Percentiles rank a stretch among this genome's conserved stretches.
Conservation (phyloP, 2,329 filamentous ascomycete genomes). For the Penicillium brasilianum region DNA sequence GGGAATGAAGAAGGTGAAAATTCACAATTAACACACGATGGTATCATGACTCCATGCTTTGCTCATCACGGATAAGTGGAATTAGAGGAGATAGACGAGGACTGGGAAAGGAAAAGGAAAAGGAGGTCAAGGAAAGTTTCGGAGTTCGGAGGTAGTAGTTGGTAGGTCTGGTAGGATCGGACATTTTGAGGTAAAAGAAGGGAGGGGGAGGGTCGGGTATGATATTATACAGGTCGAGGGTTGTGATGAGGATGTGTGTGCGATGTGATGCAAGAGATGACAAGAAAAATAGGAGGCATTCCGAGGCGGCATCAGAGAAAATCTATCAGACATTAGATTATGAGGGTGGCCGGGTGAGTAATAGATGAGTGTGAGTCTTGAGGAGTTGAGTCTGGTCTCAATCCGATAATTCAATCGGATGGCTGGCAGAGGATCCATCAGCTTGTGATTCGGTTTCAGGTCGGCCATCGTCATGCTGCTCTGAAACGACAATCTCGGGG, state of each 20-base stretch:
- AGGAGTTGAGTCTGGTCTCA: constrained; percentile 21
- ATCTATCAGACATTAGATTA: constrained; percentile 46
- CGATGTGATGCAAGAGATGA: constrained; percentile 16
- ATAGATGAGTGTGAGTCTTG: background rate
- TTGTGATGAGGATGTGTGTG: constrained; percentile 17
- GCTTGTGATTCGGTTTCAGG: constrained; percentile 27
- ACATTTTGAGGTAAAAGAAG: constrained; percentile 7
- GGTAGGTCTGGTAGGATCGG: background rate
- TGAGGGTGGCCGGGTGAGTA: constrained; percentile 5
- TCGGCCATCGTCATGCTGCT: constrained; percentile 29
- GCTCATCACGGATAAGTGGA: constrained; percentile 27
- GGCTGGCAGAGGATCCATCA: constrained; percentile 30
- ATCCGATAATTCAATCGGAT: constrained; percentile 34
- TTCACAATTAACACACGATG: constrained; percentile 15
- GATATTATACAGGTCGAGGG: constrained; percentile 35
- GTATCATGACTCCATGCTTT: constrained; percentile 33
- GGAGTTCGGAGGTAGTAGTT: background rate
- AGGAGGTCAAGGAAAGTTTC: constrained; percentile 5
- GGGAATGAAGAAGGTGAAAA: background rate
- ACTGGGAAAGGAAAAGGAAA: constrained; percentile 9
- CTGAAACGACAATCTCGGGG: constrained; percentile 46
- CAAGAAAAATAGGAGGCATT: constrained; percentile 23
- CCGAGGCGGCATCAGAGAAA: constrained; percentile 35
- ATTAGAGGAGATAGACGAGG: background rate
- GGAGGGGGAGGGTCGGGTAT: constrained; percentile 14